Evolutionary conservation across 495 filamentous ascomycete species (phyloP), one percentile per base, ranked within the genome.

Genomic region (Penicillium salamii): DNA sequence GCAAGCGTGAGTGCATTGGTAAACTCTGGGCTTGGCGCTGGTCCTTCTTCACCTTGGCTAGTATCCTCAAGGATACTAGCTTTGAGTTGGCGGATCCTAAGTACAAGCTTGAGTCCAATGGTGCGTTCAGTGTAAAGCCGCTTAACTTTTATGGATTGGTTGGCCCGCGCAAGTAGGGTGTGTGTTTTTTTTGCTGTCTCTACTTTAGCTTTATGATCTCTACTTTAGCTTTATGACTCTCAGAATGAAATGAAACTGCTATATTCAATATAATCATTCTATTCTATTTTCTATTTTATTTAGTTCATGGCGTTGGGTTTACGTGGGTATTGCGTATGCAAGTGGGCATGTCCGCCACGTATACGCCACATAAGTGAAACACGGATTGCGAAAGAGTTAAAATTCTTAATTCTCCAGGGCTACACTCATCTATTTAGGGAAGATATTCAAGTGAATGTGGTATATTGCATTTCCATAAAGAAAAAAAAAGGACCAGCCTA

Each of bases 1-100:
- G 86, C 15, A 83, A 83, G 71, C 63, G 86, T 31, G 75, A 76
- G 53, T 89, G 86, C 50, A 78, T 84, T 37, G 86, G 85, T 5
- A 79, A 76, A 54, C 61, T 79, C 50, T 86, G 82, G 71, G 86
- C 86, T 3, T 83, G 78, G 81, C 78, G 86, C 55, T 78, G 76
- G 76, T 68, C 65, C 21, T 50, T 76, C 52, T 60, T 69, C 37
- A 66, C 66, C 0, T 46, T 78, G 8, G 66, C 69, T 18, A 66
- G 57, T 21, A 62, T 78, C 14, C 39, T 78, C 34, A 68, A 66
- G 49, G 67, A 75, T 13, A 68, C 74, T 37, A 57, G 68, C 7
- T 65, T 71, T 34, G 65, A 77, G 58, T 63, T 75, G 55, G 75
- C 66, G 43, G 65, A 78, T 55, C 37, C 65, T 39, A 52, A 58